Evolutionary conservation across 177 flowering plant species (phyloP).

Genomic region (Vitis hybrid): DNA sequence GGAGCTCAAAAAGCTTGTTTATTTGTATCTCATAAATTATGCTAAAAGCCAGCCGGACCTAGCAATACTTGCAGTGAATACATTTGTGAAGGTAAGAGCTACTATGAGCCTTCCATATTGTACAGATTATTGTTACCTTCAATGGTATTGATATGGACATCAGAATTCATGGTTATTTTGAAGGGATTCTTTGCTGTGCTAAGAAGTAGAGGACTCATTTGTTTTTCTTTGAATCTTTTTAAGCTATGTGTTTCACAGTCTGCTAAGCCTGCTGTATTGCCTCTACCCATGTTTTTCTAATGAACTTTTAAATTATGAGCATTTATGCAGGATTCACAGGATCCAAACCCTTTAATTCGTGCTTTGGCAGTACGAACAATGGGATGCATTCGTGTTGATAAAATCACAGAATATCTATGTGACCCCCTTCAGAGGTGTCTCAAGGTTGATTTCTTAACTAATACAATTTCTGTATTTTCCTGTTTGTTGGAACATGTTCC

Average conservation of each 20-base stretch:
- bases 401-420: constrained; percentile 97
- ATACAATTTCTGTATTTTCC: not conserved
- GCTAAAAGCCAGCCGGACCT: constrained; percentile 99
- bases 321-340: constrained; percentile 89
- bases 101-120: not conserved
- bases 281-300: not conserved
- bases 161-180: too few species aligned
- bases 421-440: constrained; percentile 99
- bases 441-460: constrained; percentile 51
- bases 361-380: constrained; percentile 97
- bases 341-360: constrained; percentile 96
- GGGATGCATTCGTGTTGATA: constrained; percentile 99
- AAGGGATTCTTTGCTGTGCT: too few species aligned
- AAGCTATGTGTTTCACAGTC: not conserved
- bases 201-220: too few species aligned
- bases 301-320: constrained; percentile 3
- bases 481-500: constrained; percentile 2
- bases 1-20: constrained; percentile 98
- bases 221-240: not conserved
- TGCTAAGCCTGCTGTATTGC: not conserved
- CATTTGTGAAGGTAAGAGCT: constrained; percentile 89
- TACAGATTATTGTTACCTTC: not conserved
- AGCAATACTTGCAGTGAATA: constrained; percentile 99
- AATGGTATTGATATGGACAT: too few species aligned
- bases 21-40: constrained; percentile 94